These are phyloP conservation scores for Usnea hakonensis DNA, from an alignment of 495 filamentous ascomycete genomes.

Conservation along the genomic window DNA sequence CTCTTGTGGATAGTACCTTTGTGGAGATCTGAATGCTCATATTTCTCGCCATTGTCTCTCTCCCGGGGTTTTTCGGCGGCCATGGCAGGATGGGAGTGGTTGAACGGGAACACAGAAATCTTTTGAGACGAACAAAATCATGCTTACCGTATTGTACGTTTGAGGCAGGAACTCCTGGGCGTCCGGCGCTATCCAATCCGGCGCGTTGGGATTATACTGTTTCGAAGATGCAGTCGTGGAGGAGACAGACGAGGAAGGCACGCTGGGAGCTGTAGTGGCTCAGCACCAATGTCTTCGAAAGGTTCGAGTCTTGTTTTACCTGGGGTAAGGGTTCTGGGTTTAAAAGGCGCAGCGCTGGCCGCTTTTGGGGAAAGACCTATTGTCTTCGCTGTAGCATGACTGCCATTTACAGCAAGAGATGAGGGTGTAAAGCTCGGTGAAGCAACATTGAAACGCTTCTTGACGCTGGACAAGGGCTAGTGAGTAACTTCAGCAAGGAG, in stretches of 20 bases:
- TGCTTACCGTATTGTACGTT: constrained; percentile 61
- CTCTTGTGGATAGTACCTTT: neutral
- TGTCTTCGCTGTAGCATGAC: constrained; percentile 48
- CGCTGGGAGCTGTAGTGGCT: constrained; percentile 14
- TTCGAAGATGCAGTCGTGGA: constrained; percentile 15
- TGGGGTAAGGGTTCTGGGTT: constrained; percentile 50
- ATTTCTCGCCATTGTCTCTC: neutral
- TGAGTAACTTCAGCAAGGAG: neutral
- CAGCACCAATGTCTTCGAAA: neutral
- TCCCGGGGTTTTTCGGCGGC: neutral
- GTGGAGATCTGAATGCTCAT: neutral
- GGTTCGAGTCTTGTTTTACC: constrained; percentile 23
- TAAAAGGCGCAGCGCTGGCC: constrained; percentile 86
- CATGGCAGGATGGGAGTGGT: neutral
- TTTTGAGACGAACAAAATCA: neutral
- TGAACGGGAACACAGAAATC: neutral
- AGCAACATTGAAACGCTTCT: constrained; percentile 87
- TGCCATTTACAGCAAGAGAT: constrained; percentile 42
- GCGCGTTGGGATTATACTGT: constrained; percentile 30
- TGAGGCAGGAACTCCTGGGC: constrained; percentile 75
- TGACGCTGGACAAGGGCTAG: constrained; percentile 37
- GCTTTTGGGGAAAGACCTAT: constrained; percentile 75
- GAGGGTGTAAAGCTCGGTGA: constrained; percentile 91
- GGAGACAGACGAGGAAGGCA: constrained; percentile 18
- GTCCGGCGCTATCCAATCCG: constrained; percentile 53